phyloP scores from a whole-genome alignment of 2,329 filamentous ascomycete species.

The Trichoderma cornu-damae region DNA sequence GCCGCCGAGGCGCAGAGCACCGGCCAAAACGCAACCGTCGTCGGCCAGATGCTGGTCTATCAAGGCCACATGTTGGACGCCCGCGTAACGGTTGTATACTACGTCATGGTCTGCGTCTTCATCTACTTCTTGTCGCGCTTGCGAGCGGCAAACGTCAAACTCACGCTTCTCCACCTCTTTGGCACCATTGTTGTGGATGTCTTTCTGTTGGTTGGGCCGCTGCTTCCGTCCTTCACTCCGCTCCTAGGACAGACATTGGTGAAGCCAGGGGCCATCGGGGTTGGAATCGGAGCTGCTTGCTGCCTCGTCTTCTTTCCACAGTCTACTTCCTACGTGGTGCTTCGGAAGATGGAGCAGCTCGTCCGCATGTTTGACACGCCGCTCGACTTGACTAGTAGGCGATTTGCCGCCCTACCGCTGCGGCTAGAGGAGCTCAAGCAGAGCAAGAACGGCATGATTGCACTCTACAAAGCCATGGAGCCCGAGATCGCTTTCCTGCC shows the following conservation, averaged over 20 bases:
- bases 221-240: slow-evolving; percentile 38
- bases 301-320: slow-evolving; percentile 45
- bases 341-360: slow-evolving; percentile 32
- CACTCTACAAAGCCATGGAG: slow-evolving; percentile 34
- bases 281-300: slow-evolving; percentile 41
- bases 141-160: slow-evolving; percentile 42
- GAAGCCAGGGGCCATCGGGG: slow-evolving; percentile 42
- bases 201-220: slow-evolving; percentile 40
- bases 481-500: slow-evolving; percentile 41
- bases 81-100: slow-evolving; percentile 38
- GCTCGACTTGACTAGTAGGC: slow-evolving; percentile 28
- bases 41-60: slow-evolving; percentile 37
- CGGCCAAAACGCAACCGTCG: slow-evolving; percentile 22
- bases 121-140: slow-evolving; percentile 42
- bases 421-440: slow-evolving; percentile 30
- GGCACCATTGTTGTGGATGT: slow-evolving; percentile 44
- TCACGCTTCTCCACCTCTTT: slow-evolving; percentile 41
- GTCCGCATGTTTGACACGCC: slow-evolving; percentile 31
- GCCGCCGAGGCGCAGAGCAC: slow-evolving; percentile 30
- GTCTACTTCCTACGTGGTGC: slow-evolving; percentile 43
- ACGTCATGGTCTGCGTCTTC: slow-evolving; percentile 38
- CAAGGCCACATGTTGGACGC: slow-evolving; percentile 45
- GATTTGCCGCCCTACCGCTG: slow-evolving; percentile 22
- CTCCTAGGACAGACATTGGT: slow-evolving; percentile 37
- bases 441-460: slow-evolving; percentile 29